Conservation (phyloP, 148 eudicot genomes). For the Rhododendron henanense region DNA sequence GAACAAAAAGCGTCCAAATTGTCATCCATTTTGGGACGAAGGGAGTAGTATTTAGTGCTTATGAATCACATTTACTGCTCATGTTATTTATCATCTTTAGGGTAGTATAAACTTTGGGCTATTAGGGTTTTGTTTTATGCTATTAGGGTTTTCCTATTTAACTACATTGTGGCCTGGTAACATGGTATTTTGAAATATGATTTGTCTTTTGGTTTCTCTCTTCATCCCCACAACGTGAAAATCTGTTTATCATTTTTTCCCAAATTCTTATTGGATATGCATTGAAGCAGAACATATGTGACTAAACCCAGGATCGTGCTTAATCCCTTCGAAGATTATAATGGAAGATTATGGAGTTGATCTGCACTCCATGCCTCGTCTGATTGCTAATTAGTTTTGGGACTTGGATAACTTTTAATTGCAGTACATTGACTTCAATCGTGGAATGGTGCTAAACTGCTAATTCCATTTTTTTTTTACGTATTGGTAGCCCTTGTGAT, state of each 20-base stretch:
- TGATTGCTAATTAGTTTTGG: slow-evolving; percentile 1
- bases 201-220: neutral
- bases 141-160: neutral
- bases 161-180: neutral
- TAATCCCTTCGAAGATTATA: neutral
- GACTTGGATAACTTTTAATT: neutral
- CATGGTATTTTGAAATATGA: neutral
- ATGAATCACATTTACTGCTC: neutral
- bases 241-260: neutral
- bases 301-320: neutral
- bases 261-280: neutral
- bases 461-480: neutral
- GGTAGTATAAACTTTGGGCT: neutral
- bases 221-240: neutral
- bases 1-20: no score
- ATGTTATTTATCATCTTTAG: neutral
- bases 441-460: neutral
- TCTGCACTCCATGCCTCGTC: neutral
- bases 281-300: neutral
- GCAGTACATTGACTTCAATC: neutral
- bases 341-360: neutral
- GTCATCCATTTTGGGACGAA: no score
- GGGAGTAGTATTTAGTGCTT: neutral
- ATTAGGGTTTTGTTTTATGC: neutral
- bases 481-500: neutral